Evolutionary conservation across 208 protist genomes (phyloP).

Genomic region (Trypanosoma rangeli): DNA sequence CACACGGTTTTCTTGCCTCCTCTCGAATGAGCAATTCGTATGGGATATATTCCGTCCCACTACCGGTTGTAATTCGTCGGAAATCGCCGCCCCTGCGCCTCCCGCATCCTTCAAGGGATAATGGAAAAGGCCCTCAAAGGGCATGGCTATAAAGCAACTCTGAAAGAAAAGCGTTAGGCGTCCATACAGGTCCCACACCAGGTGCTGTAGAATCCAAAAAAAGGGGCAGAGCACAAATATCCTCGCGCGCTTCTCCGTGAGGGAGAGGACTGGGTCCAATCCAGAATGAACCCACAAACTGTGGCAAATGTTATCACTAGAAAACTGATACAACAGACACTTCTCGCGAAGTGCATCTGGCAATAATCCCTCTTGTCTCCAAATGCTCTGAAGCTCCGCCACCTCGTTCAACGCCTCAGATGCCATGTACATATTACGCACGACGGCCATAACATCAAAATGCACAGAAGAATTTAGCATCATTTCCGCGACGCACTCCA

Average conservation of each 20-base stretch:
- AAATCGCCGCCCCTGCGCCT: not conserved
- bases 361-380: constrained; percentile 45
- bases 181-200: constrained; percentile 59
- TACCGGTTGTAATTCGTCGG: not conserved
- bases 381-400: constrained; percentile 47
- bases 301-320: constrained; percentile 15
- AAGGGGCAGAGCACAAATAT: constrained; percentile 52
- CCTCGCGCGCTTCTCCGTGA: not conserved
- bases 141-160: constrained; percentile 35
- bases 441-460: constrained; percentile 58
- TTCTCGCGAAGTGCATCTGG: constrained; percentile 28
- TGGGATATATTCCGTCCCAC: not conserved
- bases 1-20: not conserved
- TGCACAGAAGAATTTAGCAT: constrained; percentile 58
- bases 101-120: not conserved
- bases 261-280: constrained; percentile 26
- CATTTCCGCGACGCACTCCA: constrained; percentile 60
- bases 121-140: constrained; percentile 14
- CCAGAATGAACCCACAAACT: constrained; percentile 32
- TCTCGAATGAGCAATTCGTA: not conserved
- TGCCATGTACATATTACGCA: constrained; percentile 47
- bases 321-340: constrained; percentile 28
- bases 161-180: constrained; percentile 65
- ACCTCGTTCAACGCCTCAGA: constrained; percentile 45
- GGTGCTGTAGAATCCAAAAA: constrained; percentile 63